A percentile compares a stretch with the other conserved stretches of the same genome.
These are phyloP conservation scores for Boletus vermiculosoides DNA, from an alignment of 768 basidiomycete genomes.

Conservation along the genomic window DNA sequence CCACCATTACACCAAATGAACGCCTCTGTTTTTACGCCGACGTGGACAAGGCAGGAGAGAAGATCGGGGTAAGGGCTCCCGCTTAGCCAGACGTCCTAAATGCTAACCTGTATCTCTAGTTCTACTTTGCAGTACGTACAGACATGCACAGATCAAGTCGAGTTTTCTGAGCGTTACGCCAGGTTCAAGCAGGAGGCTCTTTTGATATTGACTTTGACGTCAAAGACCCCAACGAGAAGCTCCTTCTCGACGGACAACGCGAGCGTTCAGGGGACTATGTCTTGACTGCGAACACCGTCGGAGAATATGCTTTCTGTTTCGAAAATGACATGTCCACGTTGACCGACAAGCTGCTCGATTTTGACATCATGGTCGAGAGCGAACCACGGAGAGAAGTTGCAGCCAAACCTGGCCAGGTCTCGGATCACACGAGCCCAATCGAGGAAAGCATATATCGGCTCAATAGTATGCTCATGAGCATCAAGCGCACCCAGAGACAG, in stretches of 20 bases:
- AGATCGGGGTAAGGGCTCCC: constrained; percentile 69
- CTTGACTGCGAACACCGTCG: constrained; percentile 87
- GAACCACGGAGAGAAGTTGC: constrained; percentile 90
- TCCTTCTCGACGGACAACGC: constrained; percentile 81
- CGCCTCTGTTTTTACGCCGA: constrained; percentile 92
- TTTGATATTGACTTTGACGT: constrained; percentile 96
- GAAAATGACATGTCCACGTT: constrained; percentile 96
- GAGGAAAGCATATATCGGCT: constrained; percentile 96
- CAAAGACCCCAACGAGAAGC: constrained; percentile 85
- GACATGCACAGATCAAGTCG: background rate
- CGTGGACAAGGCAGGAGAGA: constrained; percentile 93
- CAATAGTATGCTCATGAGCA: constrained; percentile 80
- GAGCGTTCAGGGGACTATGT: constrained; percentile 98
- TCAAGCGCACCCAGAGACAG: constrained; percentile 94
- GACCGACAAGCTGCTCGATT: constrained; percentile 91
- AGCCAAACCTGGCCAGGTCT: constrained; percentile 82
- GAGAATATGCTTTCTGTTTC: constrained; percentile 96
- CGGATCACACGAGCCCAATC: constrained; percentile 88
- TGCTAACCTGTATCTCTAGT: constrained; percentile 44
- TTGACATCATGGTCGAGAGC: constrained; percentile 98
- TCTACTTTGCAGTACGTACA: constrained; percentile 88
- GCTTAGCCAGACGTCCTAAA: background rate
- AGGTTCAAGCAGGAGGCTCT: constrained; percentile 96
- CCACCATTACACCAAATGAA: constrained; percentile 73
- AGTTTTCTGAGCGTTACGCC: background rate